These are phyloP conservation scores for Cryptosporidium xiaoi DNA, from an alignment of 169 alveolate genomes.

Conservation along the genomic window DNA sequence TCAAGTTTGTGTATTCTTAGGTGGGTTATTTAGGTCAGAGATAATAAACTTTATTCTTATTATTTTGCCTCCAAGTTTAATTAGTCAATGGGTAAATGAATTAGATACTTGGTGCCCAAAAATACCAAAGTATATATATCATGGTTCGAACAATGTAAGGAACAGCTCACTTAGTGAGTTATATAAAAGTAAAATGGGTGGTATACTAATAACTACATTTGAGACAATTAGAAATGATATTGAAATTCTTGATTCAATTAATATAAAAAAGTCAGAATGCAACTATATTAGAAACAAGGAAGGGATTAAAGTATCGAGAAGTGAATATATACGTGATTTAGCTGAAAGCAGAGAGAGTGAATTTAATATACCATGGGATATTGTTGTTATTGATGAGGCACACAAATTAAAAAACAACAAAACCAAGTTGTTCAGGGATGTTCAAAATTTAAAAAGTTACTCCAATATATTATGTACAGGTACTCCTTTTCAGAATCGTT, in stretches of 20 bases:
- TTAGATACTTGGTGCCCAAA: slow-evolving; percentile 79
- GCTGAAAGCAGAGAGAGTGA: background rate
- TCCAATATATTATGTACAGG: slow-evolving; percentile 80
- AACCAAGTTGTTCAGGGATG: slow-evolving; percentile 76
- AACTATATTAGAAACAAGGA: background rate
- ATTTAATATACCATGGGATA: slow-evolving; percentile 80
- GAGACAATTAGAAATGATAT: slow-evolving; percentile 59
- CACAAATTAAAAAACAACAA: slow-evolving; percentile 81
- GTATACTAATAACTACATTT: slow-evolving; percentile 49
- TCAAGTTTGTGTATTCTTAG: slow-evolving; percentile 76
- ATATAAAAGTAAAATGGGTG: slow-evolving; percentile 24
- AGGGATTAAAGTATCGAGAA: slow-evolving; percentile 13
- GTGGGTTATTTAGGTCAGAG: slow-evolving; percentile 73
- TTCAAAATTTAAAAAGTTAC: slow-evolving; percentile 75
- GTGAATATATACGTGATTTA: slow-evolving; percentile 27
- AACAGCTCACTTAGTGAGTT: slow-evolving; percentile 1
- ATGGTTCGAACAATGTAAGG: slow-evolving; percentile 12
- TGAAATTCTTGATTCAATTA: background rate
- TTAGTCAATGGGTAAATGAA: slow-evolving; percentile 82
- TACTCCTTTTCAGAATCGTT: slow-evolving; percentile 48
- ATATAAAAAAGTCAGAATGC: background rate
- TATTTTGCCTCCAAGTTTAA: slow-evolving; percentile 80
- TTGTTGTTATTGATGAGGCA: slow-evolving; percentile 84
- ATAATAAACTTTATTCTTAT: slow-evolving; percentile 80
- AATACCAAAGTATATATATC: slow-evolving; percentile 46